Percentiles rank a stretch among this genome's conserved stretches.
Evolutionary conservation across 148 eudicot genomes (phyloP).

Genomic region (Rhododendron ferrugineum): DNA sequence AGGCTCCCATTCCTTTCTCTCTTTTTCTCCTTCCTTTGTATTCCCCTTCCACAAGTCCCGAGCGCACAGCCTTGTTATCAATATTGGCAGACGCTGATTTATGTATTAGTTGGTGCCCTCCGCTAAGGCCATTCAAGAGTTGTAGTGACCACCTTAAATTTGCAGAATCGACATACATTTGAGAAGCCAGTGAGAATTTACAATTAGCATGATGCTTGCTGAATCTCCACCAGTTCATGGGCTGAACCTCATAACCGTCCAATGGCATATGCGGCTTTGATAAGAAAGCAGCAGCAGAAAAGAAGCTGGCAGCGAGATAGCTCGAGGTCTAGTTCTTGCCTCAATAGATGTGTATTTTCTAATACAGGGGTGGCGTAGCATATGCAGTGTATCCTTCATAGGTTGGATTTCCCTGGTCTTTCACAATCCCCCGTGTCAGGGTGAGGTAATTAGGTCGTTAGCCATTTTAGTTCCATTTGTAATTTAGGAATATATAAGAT

Average conservation of each 20-base stretch:
- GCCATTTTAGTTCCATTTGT: conserved; percentile 11
- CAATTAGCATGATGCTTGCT: conserved; percentile 36
- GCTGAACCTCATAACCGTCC: background rate
- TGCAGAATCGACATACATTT: conserved; percentile 86
- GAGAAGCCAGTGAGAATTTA: conserved; percentile 96
- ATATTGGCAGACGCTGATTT: background rate
- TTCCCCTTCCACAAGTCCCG: background rate
- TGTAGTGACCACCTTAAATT: background rate
- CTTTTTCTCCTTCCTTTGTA: background rate
- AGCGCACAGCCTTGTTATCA: background rate
- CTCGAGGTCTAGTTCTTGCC: background rate
- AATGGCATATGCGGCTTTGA: background rate
- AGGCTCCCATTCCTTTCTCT: background rate
- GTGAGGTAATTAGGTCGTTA: conserved; percentile 10
- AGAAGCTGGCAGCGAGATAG: background rate
- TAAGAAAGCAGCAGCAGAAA: background rate
- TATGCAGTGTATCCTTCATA: conserved; percentile 2
- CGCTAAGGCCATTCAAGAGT: background rate
- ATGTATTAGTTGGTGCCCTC: background rate
- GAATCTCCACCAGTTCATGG: background rate
- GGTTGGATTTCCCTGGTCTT: background rate
- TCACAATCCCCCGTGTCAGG: conserved; percentile 1
- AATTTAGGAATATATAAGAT: conserved; percentile 10
- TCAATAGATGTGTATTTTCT: conserved; percentile 5
- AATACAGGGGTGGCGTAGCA: background rate